Conservation (phyloP, 164 flowering plant genomes). For the Aristolochia contorta region DNA sequence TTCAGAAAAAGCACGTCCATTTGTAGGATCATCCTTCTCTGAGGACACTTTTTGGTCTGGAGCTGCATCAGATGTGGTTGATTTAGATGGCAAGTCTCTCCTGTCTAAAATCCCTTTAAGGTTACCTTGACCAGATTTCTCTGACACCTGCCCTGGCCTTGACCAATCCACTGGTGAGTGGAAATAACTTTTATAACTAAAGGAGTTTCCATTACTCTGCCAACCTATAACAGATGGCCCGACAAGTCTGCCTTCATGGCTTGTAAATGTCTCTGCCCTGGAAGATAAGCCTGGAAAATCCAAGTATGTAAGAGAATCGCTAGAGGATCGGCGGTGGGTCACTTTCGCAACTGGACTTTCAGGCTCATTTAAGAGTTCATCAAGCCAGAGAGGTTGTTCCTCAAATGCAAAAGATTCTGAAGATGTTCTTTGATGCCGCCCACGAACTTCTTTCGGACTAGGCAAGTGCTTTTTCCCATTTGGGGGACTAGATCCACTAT, state of each 20-base stretch:
- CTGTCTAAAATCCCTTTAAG: conserved; percentile 1
- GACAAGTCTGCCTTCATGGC: conserved; percentile 23
- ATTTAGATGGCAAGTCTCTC: neutral
- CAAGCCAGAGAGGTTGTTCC: conserved; percentile 82
- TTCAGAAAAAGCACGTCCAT: conserved; percentile 39
- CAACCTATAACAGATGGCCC: conserved; percentile 24
- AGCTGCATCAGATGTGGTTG: conserved; percentile 1
- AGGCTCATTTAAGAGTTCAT: conserved; percentile 71
- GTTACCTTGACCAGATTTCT: conserved; percentile 15
- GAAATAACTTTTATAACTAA: conserved; percentile 17
- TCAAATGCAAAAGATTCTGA: conserved; percentile 56
- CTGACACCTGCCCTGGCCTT: conserved; percentile 17
- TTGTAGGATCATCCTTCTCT: conserved; percentile 38
- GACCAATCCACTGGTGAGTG: conserved; percentile 21
- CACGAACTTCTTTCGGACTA: conserved; percentile 38
- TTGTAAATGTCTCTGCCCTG: conserved; percentile 26
- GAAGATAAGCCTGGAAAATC: conserved; percentile 29
- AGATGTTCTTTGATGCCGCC: conserved; percentile 52
- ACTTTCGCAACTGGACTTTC: conserved; percentile 51
- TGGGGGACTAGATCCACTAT: conserved; percentile 27
- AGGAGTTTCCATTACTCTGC: conserved; percentile 23
- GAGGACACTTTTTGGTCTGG: conserved; percentile 31
- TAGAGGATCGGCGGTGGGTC: conserved; percentile 67
- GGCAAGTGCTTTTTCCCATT: conserved; percentile 31
- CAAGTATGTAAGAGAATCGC: conserved; percentile 65